These are phyloP conservation scores for Cladobotryum protrusum DNA, from an alignment of 2,329 filamentous ascomycete species.

Conservation along the genomic window DNA sequence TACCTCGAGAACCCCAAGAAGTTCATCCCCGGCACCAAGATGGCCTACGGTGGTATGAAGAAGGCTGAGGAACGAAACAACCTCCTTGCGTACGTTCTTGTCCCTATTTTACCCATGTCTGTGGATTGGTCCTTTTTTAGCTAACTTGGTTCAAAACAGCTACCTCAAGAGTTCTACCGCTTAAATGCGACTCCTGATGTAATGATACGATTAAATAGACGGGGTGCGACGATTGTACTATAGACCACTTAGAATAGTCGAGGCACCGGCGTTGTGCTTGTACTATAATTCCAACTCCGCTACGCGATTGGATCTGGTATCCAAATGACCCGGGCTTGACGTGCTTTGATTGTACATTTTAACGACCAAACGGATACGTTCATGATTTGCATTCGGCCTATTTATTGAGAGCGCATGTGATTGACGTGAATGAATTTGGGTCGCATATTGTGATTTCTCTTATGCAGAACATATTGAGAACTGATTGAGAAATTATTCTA, in stretches of 20 bases:
- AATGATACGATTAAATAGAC: conserved; percentile 34
- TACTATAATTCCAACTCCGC: conserved; percentile 29
- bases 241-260: conserved; percentile 31
- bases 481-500: too few relatives aligned
- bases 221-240: conserved; percentile 32
- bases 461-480: too few relatives aligned
- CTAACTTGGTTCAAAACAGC: conserved; percentile 33
- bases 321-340: not conserved
- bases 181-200: conserved; percentile 41
- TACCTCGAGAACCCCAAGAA: conserved; percentile 99
- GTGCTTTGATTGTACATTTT: conserved; percentile 22
- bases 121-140: not conserved
- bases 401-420: too few relatives aligned
- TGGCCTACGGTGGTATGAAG: conserved; percentile 99
- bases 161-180: conserved; percentile 64
- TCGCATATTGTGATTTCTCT: too few relatives aligned
- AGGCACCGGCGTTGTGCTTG: conserved; percentile 26
- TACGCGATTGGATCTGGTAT: conserved; percentile 12
- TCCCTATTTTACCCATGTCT: not conserved
- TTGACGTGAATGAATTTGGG: too few relatives aligned
- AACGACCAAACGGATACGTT: not conserved
- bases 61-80: conserved; percentile 99
- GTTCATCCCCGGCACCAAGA: conserved; percentile 99
- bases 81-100: conserved; percentile 77
- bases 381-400: too few relatives aligned